Evolutionary conservation across 805 yeast species (phyloP).

Genomic region (Pichia paraexigua): DNA sequence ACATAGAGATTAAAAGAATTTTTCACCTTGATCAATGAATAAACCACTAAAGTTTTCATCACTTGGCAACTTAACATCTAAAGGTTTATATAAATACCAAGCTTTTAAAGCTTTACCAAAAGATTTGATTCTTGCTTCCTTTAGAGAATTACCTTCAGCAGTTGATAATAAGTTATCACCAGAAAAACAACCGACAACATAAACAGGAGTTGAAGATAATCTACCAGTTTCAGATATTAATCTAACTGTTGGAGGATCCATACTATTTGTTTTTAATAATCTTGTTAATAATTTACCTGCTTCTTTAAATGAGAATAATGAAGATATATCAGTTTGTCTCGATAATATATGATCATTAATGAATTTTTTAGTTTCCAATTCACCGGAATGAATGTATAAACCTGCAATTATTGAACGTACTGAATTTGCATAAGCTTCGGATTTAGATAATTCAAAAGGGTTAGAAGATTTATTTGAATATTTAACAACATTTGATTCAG

Average conservation of each 20-base stretch:
- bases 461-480: conserved; percentile 27
- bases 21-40: conserved; percentile 30
- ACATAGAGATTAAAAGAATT: conserved; percentile 21
- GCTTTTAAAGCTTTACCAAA: conserved; percentile 84
- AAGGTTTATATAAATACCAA: conserved; percentile 87
- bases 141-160: conserved; percentile 84
- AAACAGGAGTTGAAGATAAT: conserved; percentile 72
- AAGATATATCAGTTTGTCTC: conserved; percentile 67
- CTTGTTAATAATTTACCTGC: conserved; percentile 80
- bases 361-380: conserved; percentile 55
- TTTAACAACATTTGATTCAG: conserved; percentile 42
- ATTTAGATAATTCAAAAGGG: conserved; percentile 17
- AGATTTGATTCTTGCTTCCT: conserved; percentile 89
- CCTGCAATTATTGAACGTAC: conserved; percentile 83
- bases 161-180: conserved; percentile 84
- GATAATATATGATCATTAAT: conserved; percentile 70
- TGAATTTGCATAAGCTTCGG: conserved; percentile 51
- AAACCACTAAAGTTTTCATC: conserved; percentile 36
- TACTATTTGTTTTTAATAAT: conserved; percentile 66
- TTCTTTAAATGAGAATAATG: conserved; percentile 71
- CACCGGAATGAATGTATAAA: conserved; percentile 65
- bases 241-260: conserved; percentile 70
- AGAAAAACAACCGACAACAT: conserved; percentile 83
- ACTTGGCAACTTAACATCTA: conserved; percentile 55
- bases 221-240: conserved; percentile 93